These are phyloP conservation scores for Pneumocystis jirovecii DNA, from an alignment of 1,139 yeast genomes.

Conservation along the genomic window DNA sequence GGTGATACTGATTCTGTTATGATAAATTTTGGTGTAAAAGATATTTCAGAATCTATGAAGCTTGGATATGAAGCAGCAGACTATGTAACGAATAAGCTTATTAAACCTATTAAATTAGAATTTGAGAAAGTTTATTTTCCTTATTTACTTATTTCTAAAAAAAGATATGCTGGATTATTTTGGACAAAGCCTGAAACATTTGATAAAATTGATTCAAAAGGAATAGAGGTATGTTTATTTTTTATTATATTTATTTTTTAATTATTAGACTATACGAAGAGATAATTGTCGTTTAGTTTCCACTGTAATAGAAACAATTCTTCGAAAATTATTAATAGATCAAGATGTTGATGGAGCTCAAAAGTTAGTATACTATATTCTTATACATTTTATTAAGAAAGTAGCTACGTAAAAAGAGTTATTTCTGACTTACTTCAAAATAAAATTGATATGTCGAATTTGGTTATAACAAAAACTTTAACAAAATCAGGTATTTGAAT, in stretches of 20 bases:
- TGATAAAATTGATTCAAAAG: constrained; percentile 97
- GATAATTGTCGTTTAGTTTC: constrained; percentile 93
- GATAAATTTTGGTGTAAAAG: constrained; percentile 90
- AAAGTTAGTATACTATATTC: constrained; percentile 36
- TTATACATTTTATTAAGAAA: neutral
- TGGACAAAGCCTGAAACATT: constrained; percentile 86
- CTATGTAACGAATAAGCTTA: constrained; percentile 61
- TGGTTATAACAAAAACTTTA: constrained; percentile 86
- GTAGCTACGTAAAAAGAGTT: constrained; percentile 38
- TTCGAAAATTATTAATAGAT: constrained; percentile 72
- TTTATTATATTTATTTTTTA: neutral
- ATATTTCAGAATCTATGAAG: constrained; percentile 71
- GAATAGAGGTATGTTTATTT: constrained; percentile 42
- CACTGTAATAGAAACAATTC: constrained; percentile 80
- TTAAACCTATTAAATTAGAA: constrained; percentile 81
- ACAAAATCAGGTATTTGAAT: constrained; percentile 37
- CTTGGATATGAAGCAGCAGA: constrained; percentile 91
- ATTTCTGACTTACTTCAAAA: constrained; percentile 85
- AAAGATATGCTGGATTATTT: constrained; percentile 90
- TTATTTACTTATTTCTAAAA: constrained; percentile 80
- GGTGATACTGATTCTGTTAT: constrained; percentile 99
- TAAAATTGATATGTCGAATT: constrained; percentile 78
- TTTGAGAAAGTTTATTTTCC: constrained; percentile 96
- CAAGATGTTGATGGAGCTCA: constrained; percentile 84
- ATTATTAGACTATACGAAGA: constrained; percentile 61